phyloP scores from a whole-genome alignment of 2,329 filamentous ascomycete species.

The Hawksworthiomyces lignivorus region DNA sequence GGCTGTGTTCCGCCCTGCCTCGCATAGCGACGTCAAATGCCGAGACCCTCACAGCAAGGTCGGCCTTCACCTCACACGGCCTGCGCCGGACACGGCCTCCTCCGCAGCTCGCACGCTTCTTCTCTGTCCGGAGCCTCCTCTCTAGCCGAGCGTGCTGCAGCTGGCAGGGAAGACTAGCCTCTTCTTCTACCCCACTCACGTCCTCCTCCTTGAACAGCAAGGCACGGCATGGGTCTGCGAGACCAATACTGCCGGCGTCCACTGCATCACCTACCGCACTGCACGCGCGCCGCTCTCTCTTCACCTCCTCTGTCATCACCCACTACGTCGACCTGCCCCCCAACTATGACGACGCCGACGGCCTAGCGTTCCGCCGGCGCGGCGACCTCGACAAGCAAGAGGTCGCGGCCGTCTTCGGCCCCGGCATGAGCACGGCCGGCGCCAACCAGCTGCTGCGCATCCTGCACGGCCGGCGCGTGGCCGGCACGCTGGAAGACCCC shows the following conservation, averaged over 20 bases:
- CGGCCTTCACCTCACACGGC: neutral
- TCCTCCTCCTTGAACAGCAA: no score
- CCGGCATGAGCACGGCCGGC: conserved; percentile 31
- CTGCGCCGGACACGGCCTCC: neutral
- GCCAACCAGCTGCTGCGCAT: conserved; percentile 51
- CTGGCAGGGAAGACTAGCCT: no score
- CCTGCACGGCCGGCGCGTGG: conserved; percentile 55
- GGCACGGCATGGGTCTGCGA: neutral
- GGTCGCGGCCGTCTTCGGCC: conserved; percentile 41
- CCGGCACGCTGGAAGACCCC: conserved; percentile 56
- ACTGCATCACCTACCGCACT: neutral
- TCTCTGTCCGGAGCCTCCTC: neutral
- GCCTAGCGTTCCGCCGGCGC: conserved; percentile 43
- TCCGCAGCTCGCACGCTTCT: neutral
- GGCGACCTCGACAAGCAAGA: conserved; percentile 41
- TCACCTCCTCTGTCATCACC: conserved; percentile 31
- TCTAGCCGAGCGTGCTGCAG: neutral
- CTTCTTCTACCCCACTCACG: no score
- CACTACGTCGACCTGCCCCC: conserved; percentile 51
- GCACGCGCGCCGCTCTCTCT: conserved; percentile 21
- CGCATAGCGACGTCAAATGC: neutral
- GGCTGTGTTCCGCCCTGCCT: conserved; percentile 5
- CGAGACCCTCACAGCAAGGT: no score
- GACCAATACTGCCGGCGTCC: neutral
- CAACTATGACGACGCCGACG: conserved; percentile 46